Base-by-base conservation (phyloP, 2,329 filamentous ascomycete species). In the Apiospora koreana region DNA sequence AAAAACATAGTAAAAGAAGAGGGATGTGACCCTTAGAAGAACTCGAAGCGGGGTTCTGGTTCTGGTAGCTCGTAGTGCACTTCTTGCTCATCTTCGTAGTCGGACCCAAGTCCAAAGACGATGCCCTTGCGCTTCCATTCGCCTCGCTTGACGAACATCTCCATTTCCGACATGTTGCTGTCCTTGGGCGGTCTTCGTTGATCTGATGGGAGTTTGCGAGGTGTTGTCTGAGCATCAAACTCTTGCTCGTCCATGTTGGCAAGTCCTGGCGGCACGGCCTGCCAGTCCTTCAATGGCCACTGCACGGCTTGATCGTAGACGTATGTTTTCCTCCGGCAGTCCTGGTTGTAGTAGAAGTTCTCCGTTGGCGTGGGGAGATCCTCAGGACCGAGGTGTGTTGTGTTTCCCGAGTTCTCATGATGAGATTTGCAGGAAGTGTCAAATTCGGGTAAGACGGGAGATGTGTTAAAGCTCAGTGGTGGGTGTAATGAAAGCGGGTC, bases 261-360 rank as follows among this genome's bases (percentile, higher is more conserved):
- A 1, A 73, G 73, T 12, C 76, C 66, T 16, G 75, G 75, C 18
- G 77, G 77, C 21, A 79, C 75, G 5, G 73, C 54, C 68, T 80
- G 78, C 77, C 79, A 79, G 72, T 80, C 78, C 68, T 79, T 78
- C 14, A 80, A 72, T 0, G 79, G 79, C 79, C 78, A 80, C 67
- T 79, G 77, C 1, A 72, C 69, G 16, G 72, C 68, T 71, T 77
- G 75, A 48, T 79, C 75, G 67, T 79, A 79, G n/a, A 75, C 70
- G 50, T 79, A 78, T 5, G 77, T 73, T 10, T 71, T 70, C n/a
- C 73, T 71, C 50, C 50, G 54, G 9, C 54, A 43, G 21, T 78
- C 71, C 31, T 75, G 71, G 54, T 73, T 71, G 67, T 77, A 76
- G 41, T 74, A 77, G 70, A 45, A 69, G 14, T 69, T 23, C n/a